A percentile compares a stretch with the other conserved stretches of the same genome.
These are phyloP conservation scores for Aspergillus thermomutatus DNA, from an alignment of 2,329 filamentous ascomycete species.

Conservation along the genomic window DNA sequence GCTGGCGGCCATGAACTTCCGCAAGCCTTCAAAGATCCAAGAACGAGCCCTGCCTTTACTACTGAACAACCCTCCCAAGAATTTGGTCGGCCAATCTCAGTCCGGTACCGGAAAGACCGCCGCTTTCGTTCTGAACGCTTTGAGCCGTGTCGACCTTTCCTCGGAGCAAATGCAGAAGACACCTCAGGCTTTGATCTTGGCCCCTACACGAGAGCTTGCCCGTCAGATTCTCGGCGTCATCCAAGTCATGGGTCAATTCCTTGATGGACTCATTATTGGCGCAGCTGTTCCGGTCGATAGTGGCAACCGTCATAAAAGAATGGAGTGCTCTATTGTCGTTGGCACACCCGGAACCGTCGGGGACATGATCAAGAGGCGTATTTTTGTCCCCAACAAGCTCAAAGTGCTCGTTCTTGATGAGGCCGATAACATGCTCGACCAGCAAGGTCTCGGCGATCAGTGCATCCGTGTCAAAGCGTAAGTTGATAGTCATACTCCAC, in stretches of 20 bases:
- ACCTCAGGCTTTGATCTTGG: constrained; percentile 84
- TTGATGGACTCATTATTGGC: constrained; percentile 69
- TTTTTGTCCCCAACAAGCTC: constrained; percentile 69
- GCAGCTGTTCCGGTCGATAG: constrained; percentile 77
- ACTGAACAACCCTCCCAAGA: constrained; percentile 77
- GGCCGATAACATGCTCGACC: constrained; percentile 97
- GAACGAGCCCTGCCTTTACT: constrained; percentile 90
- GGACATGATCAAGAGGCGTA: constrained; percentile 75
- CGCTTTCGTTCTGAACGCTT: constrained; percentile 88
- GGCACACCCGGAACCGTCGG: constrained; percentile 92
- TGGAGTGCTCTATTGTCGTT: constrained; percentile 77
- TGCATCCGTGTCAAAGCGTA: constrained; percentile 85
- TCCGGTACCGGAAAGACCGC: constrained; percentile 98
- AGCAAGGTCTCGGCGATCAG: constrained; percentile 92
- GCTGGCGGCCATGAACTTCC: constrained; percentile 77
- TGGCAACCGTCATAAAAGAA: constrained; percentile 63
- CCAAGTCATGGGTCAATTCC: constrained; percentile 76
- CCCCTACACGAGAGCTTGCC: constrained; percentile 89
- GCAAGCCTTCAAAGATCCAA: constrained; percentile 96
- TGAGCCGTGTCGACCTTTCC: constrained; percentile 77
- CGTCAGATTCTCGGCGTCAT: constrained; percentile 90
- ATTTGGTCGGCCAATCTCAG: constrained; percentile 98
- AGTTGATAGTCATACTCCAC: constrained; percentile 29
- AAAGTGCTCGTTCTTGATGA: constrained; percentile 90
- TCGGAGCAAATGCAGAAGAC: constrained; percentile 52